Percentiles rank a stretch among this genome's conserved stretches.
These are phyloP conservation scores for Lepiota brunneoincarnata DNA, from an alignment of 768 basidiomycete species.

Conservation along the genomic window DNA sequence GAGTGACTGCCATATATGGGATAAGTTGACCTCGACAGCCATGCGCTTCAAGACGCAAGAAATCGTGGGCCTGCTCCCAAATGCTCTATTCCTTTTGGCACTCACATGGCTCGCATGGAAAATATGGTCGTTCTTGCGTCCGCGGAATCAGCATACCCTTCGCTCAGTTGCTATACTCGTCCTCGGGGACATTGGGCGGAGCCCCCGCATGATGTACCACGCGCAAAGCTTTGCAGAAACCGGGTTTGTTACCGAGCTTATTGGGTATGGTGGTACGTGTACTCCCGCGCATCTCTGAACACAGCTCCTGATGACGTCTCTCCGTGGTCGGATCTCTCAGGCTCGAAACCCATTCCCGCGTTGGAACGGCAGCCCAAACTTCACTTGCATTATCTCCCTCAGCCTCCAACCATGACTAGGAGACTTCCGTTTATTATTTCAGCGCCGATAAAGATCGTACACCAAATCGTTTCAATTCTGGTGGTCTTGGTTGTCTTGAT, in stretches of 20 bases:
- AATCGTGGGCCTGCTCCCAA: slow-evolving; percentile 8
- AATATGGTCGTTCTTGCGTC: slow-evolving; percentile 26
- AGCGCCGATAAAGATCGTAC: slow-evolving; percentile 77
- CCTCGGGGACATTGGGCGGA: slow-evolving; percentile 92
- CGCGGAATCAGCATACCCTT: slow-evolving; percentile 36
- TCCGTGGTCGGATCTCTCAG: slow-evolving; percentile 35
- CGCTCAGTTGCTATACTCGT: slow-evolving; percentile 89
- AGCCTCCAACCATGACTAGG: slow-evolving; percentile 54
- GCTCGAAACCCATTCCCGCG: slow-evolving; percentile 73
- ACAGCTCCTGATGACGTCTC: not conserved
- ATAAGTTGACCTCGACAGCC: not conserved
- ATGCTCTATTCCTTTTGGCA: slow-evolving; percentile 19
- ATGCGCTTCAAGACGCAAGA: slow-evolving; percentile 8
- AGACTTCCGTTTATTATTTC: slow-evolving; percentile 64
- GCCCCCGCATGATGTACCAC: slow-evolving; percentile 99
- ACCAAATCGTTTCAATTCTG: slow-evolving; percentile 66
- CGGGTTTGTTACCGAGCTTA: slow-evolving; percentile 72
- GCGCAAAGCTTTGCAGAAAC: slow-evolving; percentile 86
- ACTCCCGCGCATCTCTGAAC: not conserved
- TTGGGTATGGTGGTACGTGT: slow-evolving; percentile 80
- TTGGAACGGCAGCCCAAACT: slow-evolving; percentile 66
- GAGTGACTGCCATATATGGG: not conserved
- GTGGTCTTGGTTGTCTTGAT: slow-evolving; percentile 58
- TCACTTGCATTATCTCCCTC: slow-evolving; percentile 62
- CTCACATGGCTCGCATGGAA: slow-evolving; percentile 29